Conservation (phyloP, 495 filamentous ascomycete species). For the Rhizodiscina lignyota region DNA sequence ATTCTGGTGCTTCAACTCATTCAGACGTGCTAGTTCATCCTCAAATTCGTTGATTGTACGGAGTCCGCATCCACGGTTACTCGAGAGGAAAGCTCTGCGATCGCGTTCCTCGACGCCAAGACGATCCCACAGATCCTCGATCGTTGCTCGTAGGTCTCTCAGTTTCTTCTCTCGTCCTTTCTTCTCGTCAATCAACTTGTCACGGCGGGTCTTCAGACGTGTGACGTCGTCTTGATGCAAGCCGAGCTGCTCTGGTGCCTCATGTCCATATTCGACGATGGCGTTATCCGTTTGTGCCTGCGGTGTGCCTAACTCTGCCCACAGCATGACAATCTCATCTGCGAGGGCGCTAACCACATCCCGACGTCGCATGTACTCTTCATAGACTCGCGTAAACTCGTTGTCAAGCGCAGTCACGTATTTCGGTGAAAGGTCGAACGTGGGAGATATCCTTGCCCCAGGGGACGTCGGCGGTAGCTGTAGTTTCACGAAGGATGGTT, state of each 20-base stretch:
- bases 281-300: constrained; percentile 77
- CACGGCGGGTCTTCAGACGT: constrained; percentile 51
- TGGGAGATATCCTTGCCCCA: constrained; percentile 55
- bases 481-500: constrained; percentile 67
- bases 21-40: constrained; percentile 69
- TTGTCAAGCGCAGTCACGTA: constrained; percentile 76
- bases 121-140: constrained; percentile 78
- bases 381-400: constrained; percentile 85
- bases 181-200: constrained; percentile 89
- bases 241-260: constrained; percentile 83
- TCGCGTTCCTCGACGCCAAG: constrained; percentile 69
- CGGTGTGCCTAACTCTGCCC: constrained; percentile 86
- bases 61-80: constrained; percentile 63
- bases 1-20: constrained; percentile 87
- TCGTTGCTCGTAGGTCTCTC: constrained; percentile 52
- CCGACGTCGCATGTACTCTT: constrained; percentile 78
- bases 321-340: constrained; percentile 81
- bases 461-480: constrained; percentile 63
- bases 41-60: constrained; percentile 87
- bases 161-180: constrained; percentile 66
- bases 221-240: constrained; percentile 73
- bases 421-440: constrained; percentile 75
- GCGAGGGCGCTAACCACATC: constrained; percentile 53
- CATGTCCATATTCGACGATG: constrained; percentile 77
- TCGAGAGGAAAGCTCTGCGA: constrained; percentile 60